These are phyloP conservation scores for Ogataea angusta DNA, from an alignment of 805 yeast genomes.

Conservation along the genomic window DNA sequence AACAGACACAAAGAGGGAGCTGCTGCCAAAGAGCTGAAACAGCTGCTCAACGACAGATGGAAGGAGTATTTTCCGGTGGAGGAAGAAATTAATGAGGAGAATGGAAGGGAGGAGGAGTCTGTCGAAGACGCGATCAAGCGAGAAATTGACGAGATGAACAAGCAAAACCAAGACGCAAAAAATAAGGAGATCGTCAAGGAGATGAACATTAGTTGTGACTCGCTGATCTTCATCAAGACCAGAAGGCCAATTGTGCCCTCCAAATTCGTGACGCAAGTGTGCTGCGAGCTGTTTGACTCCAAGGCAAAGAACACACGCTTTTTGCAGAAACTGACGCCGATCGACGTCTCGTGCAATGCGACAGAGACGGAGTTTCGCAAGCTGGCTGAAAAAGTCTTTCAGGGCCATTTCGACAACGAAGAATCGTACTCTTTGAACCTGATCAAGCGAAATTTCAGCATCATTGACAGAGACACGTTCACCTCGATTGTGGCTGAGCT, in stretches of 20 bases:
- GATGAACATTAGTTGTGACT: constrained; percentile 70
- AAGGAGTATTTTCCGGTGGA: constrained; percentile 42
- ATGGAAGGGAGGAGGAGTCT: constrained; percentile 42
- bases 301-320: constrained; percentile 61
- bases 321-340: constrained; percentile 78
- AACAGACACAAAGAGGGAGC: constrained; percentile 73
- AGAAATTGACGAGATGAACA: constrained; percentile 65
- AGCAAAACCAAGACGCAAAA: constrained; percentile 34
- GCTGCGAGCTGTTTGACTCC: constrained; percentile 54
- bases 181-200: constrained; percentile 51
- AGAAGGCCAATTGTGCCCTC: constrained; percentile 79
- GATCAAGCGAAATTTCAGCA: constrained; percentile 71
- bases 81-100: constrained; percentile 22
- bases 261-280: constrained; percentile 57
- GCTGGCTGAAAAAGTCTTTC: constrained; percentile 34
- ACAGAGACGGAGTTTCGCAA: constrained; percentile 60
- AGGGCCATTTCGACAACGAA: constrained; percentile 16
- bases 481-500: constrained; percentile 50
- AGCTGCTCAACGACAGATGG: constrained; percentile 52
- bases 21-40: constrained; percentile 70
- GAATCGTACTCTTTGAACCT: constrained; percentile 76
- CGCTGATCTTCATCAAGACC: constrained; percentile 81
- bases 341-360: constrained; percentile 71
- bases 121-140: constrained; percentile 73
- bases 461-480: constrained; percentile 67